Base-by-base conservation (phyloP, 2,329 filamentous ascomycete genomes). In the Fonsecaea pugnacius region DNA sequence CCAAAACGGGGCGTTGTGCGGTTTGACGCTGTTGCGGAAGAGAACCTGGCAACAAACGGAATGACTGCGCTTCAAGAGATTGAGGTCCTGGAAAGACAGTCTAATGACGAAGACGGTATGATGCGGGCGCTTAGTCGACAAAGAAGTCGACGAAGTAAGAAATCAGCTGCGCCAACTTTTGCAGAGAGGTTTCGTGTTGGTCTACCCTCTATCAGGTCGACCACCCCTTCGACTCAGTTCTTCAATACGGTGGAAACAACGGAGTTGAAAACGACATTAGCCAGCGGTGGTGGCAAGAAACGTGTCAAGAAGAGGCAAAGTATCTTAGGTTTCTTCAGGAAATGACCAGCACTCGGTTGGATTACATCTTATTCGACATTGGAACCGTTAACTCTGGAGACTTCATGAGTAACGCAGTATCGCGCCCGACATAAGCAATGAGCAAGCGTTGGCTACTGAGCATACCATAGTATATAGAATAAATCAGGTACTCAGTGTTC, bases 1-100 rank as follows among this genome's bases (percentile, higher is more conserved):
- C 76, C 87, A 0, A 80, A 85, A 0, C 84, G 91, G 43, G 92
- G 92, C 1, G 82, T 92, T 36, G 78, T 96, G 62, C 87, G 88
- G 36, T 96, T 94, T 71, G 77, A 87, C 6, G 79, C 89, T 0
- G 84, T 91, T 4, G 75, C 84, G 0, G 91, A 94, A 71, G 89
- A 91, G 62, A 89, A 89, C 67, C 77, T 91, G 16, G 91, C 89
- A 0, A 87, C 83, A 58, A 88, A 88, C 59, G 89, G 91, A 10
- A 87, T 81, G 68, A 96, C 91, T 0, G 79, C 91, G 16, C 81
- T 86, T 18, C 86, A 87, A 12, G 87, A 91, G 70, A 86, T 91
- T 52, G 85, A 90, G 59, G 84, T 86, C 35, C 71, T 84, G 65
- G 81, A 82, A 72, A 78, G 77, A 65, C 76, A 76, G 58, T 76